Evolutionary conservation across 2,329 filamentous ascomycete genomes (phyloP), one percentile per base, ranked within the genome.

Genomic region (Epichloe coenophiala): DNA sequence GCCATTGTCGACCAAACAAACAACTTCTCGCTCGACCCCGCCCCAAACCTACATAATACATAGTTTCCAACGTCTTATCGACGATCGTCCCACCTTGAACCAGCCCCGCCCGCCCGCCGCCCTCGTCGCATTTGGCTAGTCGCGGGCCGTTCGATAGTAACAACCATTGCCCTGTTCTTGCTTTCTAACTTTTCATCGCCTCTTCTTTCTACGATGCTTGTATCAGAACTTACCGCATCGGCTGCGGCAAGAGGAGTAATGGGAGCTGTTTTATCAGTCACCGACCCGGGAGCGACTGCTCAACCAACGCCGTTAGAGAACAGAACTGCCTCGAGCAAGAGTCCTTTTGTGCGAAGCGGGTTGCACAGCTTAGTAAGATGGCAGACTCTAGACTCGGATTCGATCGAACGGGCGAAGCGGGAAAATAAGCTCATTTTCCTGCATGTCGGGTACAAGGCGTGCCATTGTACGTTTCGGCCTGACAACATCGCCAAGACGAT

Each of bases 401-500:
- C 88, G 15, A 74, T 96, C 49, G 77, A 78, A 55, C 74, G 89
- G 45, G 91, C 93, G 15, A 85, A 80, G 65, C 79, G 75, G 58
- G 81, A 90, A 59, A 94, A 97, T 66, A 86, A 89, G 61, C 75
- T 95, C 52, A 83, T 98, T 53, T 97, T 96, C 63, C 73, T 97
- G 54, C 94, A 91, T 64, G 90, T 97, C 61, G 93, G 93, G 46
- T 98, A 95, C 71, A 86, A 86, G 19, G 89, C 93, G 41, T 97
- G 93, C 65, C 91, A 97, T 71, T 95, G 93, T 93, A 70, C 63
- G 84, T 72, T 15, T 13, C 13, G 12, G 8, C 17, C 17, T 17
- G 27, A 11, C 27, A 31, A 11, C 1, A 31, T 31, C 9, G 19
- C n/a, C 31, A 36, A 47, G 12, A n/a, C 2, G 42, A 35, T 31